phyloP scores from a whole-genome alignment of 495 filamentous ascomycete genomes.

The Lasiosphaeria ovina region DNA sequence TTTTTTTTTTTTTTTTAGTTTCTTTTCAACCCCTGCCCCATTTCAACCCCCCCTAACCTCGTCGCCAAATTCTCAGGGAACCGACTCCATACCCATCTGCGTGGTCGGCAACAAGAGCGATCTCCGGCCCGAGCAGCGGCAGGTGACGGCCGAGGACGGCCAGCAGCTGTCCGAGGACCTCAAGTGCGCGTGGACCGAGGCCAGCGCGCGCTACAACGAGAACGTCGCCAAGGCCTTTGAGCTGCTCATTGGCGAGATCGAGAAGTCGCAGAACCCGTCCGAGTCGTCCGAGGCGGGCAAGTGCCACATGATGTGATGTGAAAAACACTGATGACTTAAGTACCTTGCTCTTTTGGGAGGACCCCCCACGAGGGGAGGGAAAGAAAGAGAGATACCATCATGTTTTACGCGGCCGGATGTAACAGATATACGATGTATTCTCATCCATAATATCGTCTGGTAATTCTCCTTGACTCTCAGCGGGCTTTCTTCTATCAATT shows the following conservation, averaged over 20 bases:
- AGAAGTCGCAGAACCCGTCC: conserved; percentile 88
- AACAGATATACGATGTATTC: too few species aligned
- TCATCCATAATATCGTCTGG: too few species aligned
- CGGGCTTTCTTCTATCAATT: too few species aligned
- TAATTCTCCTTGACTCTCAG: too few species aligned
- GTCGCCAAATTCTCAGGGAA: conserved; percentile 58
- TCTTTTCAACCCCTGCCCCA: conserved; percentile 6
- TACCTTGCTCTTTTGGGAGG: not conserved
- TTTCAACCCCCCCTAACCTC: conserved; percentile 6
- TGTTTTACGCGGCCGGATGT: too few species aligned
- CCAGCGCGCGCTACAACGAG: conserved; percentile 87
- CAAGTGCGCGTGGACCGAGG: conserved; percentile 91
- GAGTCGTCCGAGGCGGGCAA: conserved; percentile 76
- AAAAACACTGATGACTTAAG: not conserved
- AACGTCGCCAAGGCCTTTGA: conserved; percentile 94
- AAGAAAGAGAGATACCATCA: not conserved
- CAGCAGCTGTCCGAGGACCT: conserved; percentile 77
- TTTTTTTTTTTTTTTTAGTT: conserved; percentile 12
- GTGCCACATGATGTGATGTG: conserved; percentile 75
- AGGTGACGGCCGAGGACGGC: conserved; percentile 83
- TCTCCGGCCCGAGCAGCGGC: conserved; percentile 86
- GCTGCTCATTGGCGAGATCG: conserved; percentile 89
- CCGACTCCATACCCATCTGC: conserved; percentile 86
- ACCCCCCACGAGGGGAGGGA: not conserved
- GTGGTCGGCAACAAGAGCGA: conserved; percentile 98